Percentiles rank a stretch among this genome's conserved stretches.
Evolutionary conservation across 306 rosid genomes (phyloP).

Genomic region (Cucumis cinereus): DNA sequence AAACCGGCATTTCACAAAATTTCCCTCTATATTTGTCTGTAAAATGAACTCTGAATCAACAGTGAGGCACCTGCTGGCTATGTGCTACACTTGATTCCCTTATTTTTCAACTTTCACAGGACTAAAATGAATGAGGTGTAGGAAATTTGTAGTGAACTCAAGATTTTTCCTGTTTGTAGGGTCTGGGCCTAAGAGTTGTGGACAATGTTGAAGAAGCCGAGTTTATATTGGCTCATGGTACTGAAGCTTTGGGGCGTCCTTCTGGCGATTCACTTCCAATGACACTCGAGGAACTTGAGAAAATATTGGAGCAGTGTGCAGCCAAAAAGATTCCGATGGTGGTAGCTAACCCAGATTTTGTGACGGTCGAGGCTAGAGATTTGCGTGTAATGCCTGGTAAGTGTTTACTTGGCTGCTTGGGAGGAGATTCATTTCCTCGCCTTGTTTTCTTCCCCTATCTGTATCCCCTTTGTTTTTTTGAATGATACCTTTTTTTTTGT

Average conservation of each 20-base stretch:
- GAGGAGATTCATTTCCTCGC: neutral
- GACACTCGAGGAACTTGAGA: constrained; percentile 70
- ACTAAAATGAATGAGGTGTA: neutral
- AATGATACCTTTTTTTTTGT: neutral
- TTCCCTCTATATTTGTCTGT: neutral
- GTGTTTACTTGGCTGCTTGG: neutral
- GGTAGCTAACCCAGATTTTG: constrained; percentile 95
- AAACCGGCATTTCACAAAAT: neutral
- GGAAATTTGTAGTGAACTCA: neutral
- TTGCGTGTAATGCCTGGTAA: constrained; percentile 95
- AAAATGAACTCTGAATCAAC: neutral
- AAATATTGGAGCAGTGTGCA: constrained; percentile 62
- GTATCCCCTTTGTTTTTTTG: neutral
- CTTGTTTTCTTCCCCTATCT: neutral
- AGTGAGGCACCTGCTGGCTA: neutral
- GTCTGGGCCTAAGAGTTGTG: constrained; percentile 68
- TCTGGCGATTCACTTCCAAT: constrained; percentile 45
- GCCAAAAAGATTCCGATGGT: constrained; percentile 86
- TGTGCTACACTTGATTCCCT: neutral
- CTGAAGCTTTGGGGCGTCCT: constrained; percentile 78
- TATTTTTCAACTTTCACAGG: neutral
- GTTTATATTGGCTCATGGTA: constrained; percentile 89
- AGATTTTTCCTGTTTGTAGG: constrained; percentile 27
- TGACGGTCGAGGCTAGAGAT: constrained; percentile 81
- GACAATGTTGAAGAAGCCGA: constrained; percentile 72